phyloP scores from a whole-genome alignment of 805 yeast genomes.

The Candida peoriensis region DNA sequence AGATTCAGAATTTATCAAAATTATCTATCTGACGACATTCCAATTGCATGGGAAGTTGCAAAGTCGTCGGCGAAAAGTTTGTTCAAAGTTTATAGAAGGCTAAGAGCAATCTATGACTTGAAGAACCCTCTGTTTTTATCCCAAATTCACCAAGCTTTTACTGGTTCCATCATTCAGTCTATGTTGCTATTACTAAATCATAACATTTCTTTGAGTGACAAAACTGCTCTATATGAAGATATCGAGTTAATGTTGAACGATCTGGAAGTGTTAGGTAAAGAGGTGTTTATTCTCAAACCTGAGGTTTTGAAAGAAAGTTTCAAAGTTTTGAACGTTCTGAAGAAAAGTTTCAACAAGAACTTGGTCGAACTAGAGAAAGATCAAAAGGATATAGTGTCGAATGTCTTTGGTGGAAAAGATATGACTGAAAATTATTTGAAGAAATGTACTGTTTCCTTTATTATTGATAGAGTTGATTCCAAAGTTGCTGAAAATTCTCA shows the following conservation, averaged over 20 bases:
- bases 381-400: conserved; percentile 26
- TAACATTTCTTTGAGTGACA: conserved; percentile 16
- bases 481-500: conserved; percentile 6
- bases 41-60: conserved; percentile 26
- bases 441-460: conserved; percentile 24
- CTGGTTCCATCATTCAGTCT: conserved; percentile 29
- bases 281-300: conserved; percentile 22
- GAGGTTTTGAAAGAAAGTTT: conserved; percentile 25
- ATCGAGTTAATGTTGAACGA: conserved; percentile 24
- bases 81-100: conserved; percentile 24
- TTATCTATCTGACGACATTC: conserved; percentile 22
- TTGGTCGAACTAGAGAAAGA: conserved; percentile 22
- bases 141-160: conserved; percentile 29
- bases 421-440: conserved; percentile 26
- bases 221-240: conserved; percentile 20
- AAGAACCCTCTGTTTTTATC: conserved; percentile 25
- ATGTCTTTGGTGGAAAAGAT: conserved; percentile 27
- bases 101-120: conserved; percentile 20
- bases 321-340: conserved; percentile 22
- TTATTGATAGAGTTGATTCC: conserved; percentile 16
- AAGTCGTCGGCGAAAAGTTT: conserved; percentile 22
- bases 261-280: conserved; percentile 19
- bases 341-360: conserved; percentile 21
- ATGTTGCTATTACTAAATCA: conserved; percentile 24
- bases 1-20: conserved; percentile 27